Evolutionary conservation across 2,329 filamentous ascomycete species (phyloP), one percentile per base, ranked within the genome.

Genomic region (Colletotrichum sp.): DNA sequence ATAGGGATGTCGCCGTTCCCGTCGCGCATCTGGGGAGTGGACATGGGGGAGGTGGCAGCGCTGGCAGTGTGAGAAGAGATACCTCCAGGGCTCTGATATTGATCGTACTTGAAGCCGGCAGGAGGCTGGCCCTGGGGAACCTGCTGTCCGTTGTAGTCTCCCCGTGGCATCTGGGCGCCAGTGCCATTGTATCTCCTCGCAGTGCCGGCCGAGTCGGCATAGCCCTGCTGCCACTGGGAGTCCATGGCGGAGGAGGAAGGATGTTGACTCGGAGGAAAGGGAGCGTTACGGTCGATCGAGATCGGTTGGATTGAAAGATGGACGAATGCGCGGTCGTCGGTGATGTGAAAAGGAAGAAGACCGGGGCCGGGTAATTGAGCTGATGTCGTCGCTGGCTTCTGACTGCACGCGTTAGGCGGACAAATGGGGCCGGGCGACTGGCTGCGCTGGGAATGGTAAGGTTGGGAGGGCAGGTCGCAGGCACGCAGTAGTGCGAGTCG

Each of bases 1-100:
- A 98, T 98, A 76, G 93, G 88, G 74, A 95, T 89, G 85, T 96
- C 94, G 81, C 92, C 91, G 82, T 94, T 95, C 78, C 91, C 91
- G 85, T 95, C 93, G 87, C 93, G 92, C 81, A 89, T 84, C 80
- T 92, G 90, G 79, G 90, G 88, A 77, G 88, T 89, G 73, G 86
- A 84, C 81, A 91, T 87, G 77, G 92, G 89, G 72, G 92, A 92
- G 52, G 89, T 87, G 75, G 88, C 87, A 81, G 92, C 87, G 80
- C 90, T 84, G 87, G 86, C 76, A 85, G 82, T 78, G 13, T 75
- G 69, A 30, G 73, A 75, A 28, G 69, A 68, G 13, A 73, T 68
- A 80, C 86, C 78, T 83, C 83, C 78, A 81, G 81, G 77, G 76
- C 81, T 79, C 82, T 92, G 91, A 82, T 93, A 94, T 81, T 92